phyloP scores from a whole-genome alignment of 805 yeast species.

The Jamesozyma jinghongensis region DNA sequence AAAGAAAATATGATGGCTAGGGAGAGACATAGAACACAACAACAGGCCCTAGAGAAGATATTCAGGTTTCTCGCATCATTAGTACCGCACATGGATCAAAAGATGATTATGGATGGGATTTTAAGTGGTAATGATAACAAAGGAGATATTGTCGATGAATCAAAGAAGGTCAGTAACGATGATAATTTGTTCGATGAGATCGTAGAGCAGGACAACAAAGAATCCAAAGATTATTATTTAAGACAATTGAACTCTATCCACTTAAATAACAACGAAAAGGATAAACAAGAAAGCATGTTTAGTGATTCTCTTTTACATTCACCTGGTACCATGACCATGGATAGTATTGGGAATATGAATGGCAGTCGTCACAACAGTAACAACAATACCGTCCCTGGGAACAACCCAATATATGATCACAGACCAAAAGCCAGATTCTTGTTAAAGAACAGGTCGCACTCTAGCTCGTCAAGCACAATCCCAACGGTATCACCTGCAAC shows the following conservation, averaged over 20 bases:
- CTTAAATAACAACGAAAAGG: no score
- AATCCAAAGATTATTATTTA: neutral
- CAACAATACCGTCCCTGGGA: neutral
- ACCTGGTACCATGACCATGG: neutral
- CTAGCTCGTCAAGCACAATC: conserved; percentile 4
- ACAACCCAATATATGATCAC: neutral
- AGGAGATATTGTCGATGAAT: neutral
- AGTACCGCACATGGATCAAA: conserved; percentile 26
- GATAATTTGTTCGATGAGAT: conserved; percentile 3
- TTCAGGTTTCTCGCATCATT: conserved; percentile 79
- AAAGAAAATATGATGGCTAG: conserved; percentile 75
- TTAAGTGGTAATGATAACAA: conserved; percentile 1
- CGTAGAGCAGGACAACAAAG: neutral
- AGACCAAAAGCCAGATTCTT: conserved; percentile 12
- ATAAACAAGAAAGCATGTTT: neutral
- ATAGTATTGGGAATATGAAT: neutral
- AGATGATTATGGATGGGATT: conserved; percentile 21
- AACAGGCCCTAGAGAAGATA: conserved; percentile 81
- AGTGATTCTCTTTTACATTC: no score
- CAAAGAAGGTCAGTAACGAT: neutral
- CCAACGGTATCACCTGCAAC: conserved; percentile 3
- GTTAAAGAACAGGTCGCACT: conserved; percentile 20
- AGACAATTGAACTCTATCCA: no score
- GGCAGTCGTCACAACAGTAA: neutral
- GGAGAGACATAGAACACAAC: conserved; percentile 77